phyloP scores from a whole-genome alignment of 2,329 filamentous ascomycete genomes.

The Fusarium nygamai region DNA sequence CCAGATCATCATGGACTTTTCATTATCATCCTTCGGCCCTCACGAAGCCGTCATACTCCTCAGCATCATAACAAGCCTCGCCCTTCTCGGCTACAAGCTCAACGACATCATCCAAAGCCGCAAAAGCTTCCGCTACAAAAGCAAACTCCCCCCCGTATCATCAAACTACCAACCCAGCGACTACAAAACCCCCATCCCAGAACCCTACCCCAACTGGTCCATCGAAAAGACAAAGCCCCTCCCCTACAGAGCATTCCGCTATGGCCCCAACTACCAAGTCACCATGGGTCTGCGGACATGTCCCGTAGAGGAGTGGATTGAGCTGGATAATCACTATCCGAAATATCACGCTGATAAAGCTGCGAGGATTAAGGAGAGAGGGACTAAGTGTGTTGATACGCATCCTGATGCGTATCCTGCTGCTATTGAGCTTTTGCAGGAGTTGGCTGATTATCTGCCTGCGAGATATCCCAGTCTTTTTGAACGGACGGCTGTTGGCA shows the following conservation, averaged over 20 bases:
- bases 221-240: conserved; percentile 75
- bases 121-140: conserved; percentile 4
- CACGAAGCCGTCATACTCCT: conserved; percentile 24
- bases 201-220: conserved; percentile 75
- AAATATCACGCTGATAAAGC: conserved; percentile 78
- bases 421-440: conserved; percentile 79
- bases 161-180: conserved; percentile 14
- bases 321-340: conserved; percentile 82
- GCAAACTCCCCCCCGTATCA: conserved; percentile 21
- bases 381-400: conserved; percentile 73
- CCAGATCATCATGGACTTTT: conserved; percentile 4
- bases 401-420: conserved; percentile 76
- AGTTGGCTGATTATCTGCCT: conserved; percentile 76
- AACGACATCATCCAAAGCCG: conserved; percentile 13
- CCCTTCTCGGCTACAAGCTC: conserved; percentile 21
- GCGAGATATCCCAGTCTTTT: conserved; percentile 80
- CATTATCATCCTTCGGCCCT: conserved; percentile 1
- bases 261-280: conserved; percentile 79
- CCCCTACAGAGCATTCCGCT: conserved; percentile 80
- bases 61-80: conserved; percentile 13
- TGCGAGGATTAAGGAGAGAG: conserved; percentile 72
- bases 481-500: conserved; percentile 68
- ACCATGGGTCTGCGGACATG: conserved; percentile 81
- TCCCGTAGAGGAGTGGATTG: conserved; percentile 80
- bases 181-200: conserved; percentile 68